These are phyloP conservation scores for Microcyclosporella mali DNA, from an alignment of 2,329 filamentous ascomycete species.

Conservation along the genomic window DNA sequence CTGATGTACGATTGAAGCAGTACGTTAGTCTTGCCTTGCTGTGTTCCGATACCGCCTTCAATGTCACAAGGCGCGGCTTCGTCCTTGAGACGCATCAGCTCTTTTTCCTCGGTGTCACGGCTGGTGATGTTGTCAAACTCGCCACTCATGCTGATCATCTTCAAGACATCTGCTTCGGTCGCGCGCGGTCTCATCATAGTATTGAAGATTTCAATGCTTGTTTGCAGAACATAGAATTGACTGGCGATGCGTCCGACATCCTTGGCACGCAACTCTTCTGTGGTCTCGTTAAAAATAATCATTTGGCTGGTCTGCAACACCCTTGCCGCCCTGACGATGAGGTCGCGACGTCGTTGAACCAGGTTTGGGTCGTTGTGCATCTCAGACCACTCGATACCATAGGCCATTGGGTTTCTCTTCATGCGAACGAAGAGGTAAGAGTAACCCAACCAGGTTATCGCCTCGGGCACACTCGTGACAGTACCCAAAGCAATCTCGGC, in stretches of 20 bases:
- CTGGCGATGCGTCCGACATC: constrained; percentile 95
- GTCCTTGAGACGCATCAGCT: constrained; percentile 67
- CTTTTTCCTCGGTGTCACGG: constrained; percentile 81
- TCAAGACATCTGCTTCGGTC: constrained; percentile 84
- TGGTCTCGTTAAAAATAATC: constrained; percentile 96
- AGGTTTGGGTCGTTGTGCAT: constrained; percentile 80
- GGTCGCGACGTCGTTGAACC: constrained; percentile 74
- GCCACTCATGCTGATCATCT: constrained; percentile 95
- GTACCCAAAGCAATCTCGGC: constrained; percentile 91
- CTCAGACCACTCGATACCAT: constrained; percentile 93
- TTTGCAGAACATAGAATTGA: constrained; percentile 92
- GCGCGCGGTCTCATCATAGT: constrained; percentile 80
- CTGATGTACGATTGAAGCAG: constrained; percentile 92
- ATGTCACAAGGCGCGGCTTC: constrained; percentile 72
- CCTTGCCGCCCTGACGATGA: constrained; percentile 82
- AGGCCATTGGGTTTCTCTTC: constrained; percentile 82
- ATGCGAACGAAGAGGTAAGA: constrained; percentile 97
- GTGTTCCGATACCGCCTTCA: constrained; percentile 56
- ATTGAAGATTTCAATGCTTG: constrained; percentile 94
- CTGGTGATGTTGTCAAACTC: constrained; percentile 97
- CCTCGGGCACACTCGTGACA: constrained; percentile 88
- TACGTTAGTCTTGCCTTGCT: constrained; percentile 93
- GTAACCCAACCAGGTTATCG: constrained; percentile 95
- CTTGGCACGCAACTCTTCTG: constrained; percentile 87
- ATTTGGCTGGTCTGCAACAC: constrained; percentile 91